Percentiles rank a stretch among this genome's conserved stretches.
Evolutionary conservation across 306 rosid genomes (phyloP).

Genomic region (Vigna nakashimae): DNA sequence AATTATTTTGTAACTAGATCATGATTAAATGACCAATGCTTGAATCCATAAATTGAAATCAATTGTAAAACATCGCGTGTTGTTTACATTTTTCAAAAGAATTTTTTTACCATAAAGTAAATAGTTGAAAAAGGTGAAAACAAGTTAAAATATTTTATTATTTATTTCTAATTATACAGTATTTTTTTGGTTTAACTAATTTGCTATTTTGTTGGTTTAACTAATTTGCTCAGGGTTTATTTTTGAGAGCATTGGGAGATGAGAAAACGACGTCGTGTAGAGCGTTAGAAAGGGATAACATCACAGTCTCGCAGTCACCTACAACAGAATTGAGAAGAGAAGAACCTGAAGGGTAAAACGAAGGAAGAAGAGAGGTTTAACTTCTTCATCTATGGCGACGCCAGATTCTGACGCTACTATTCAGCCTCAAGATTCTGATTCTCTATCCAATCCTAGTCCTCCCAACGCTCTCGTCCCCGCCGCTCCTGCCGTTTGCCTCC

Average conservation of each 20-base stretch:
- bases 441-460: constrained; percentile 55
- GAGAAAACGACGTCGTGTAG: constrained; percentile 9
- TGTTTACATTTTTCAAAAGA: not conserved
- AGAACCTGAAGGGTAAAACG: not conserved
- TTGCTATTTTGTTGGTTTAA: not conserved
- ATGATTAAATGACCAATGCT: not conserved
- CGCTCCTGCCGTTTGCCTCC: constrained; percentile 73
- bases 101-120: not conserved
- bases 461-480: constrained; percentile 58
- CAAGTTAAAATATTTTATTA: not conserved
- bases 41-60: not conserved
- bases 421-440: constrained; percentile 37
- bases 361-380: not conserved
- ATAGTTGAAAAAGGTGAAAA: no score
- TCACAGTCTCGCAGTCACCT: not conserved
- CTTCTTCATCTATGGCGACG: constrained; percentile 50
- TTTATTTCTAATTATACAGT: not conserved
- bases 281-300: constrained; percentile 14
- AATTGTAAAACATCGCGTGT: not conserved
- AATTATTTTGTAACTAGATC: not conserved
- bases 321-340: not conserved
- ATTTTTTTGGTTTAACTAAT: not conserved
- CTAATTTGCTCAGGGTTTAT: not conserved
- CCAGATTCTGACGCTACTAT: constrained; percentile 55
- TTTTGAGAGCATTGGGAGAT: not conserved